Evolutionary conservation across 2,329 filamentous ascomycete genomes (phyloP), one percentile per base, ranked within the genome.

Genomic region (Aspergillus sp.): DNA sequence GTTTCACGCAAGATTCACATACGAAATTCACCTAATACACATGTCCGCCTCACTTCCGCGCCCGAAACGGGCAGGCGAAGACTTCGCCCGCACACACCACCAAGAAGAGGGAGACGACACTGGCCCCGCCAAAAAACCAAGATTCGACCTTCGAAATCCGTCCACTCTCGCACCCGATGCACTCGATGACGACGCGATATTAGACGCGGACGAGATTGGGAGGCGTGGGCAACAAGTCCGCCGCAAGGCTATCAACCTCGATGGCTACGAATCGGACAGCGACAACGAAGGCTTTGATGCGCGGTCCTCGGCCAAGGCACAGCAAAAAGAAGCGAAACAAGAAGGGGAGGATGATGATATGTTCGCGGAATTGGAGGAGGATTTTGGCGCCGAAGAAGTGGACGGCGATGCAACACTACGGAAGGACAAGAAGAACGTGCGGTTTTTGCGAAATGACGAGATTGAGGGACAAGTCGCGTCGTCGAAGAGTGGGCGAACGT

Each of bases 61-160:
- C 39, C 91, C 91, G 9, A 96, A 93, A 77, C 88, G 92, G 63
- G 89, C 86, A 4, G 90, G 88, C 67, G 92, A 96, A 77, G 86
- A 88, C 66, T 96, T 90, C 71, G 87, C 89, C 45, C 87, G 90
- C 57, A 87, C 86, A 17, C 87, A 93, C 72, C 87, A 90, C 68
- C 79, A 83, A 64, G 83, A 87, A 54, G 76, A 78, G 49, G 74
- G 77, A 53, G 70, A 69, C 46, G 63, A 67, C 52, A 73, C 72
- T 52, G 80, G 82, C 49, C 78, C 82, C 31, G 71, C 72, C 1
- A 96, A 96, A 73, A 93, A 92, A 70, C 89, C 91, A 58, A 91
- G 90, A 69, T 99, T 99, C 76, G 95, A 99, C 74, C 81, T 95
- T 53, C 91, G 95, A 64, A 98, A 99, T 72, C 95, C 95, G 3